phyloP scores from a whole-genome alignment of 139 green algal species.

The Dunaliella primolecta region DNA sequence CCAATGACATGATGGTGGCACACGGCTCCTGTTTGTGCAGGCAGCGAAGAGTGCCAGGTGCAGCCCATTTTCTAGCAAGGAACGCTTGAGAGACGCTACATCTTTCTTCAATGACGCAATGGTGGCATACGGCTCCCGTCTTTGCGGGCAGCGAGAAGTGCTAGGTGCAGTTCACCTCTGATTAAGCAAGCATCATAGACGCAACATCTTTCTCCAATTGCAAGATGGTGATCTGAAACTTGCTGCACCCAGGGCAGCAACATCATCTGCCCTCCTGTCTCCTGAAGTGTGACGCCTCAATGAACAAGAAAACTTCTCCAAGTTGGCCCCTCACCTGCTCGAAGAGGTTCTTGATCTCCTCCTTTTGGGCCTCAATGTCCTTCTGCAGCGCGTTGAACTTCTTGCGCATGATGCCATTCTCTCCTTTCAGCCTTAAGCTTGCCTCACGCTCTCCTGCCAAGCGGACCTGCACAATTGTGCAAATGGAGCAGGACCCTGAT shows the following conservation, averaged over 20 bases:
- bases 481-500: too few species aligned
- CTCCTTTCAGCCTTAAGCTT: slow-evolving; percentile 78
- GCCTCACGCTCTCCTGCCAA: slow-evolving; percentile 60
- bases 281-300: too few species aligned
- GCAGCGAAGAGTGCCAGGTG: too few species aligned
- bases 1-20: slow-evolving; percentile 52
- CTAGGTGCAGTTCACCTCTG: too few species aligned
- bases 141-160: too few species aligned
- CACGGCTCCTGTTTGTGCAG: slow-evolving; percentile 33
- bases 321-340: slow-evolving; percentile 54
- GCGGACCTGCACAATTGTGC: slow-evolving; percentile 7
- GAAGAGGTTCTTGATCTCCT: slow-evolving; percentile 78
- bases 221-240: slow-evolving; percentile 44
- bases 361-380: slow-evolving; percentile 78
- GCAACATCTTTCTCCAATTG: slow-evolving; percentile 80
- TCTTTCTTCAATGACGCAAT: slow-evolving; percentile 75
- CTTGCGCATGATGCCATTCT: slow-evolving; percentile 95
- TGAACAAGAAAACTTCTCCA: too few species aligned
- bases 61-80: too few species aligned
- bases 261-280: too few species aligned
- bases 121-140: slow-evolving; percentile 41
- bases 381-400: slow-evolving; percentile 79
- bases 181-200: slow-evolving; percentile 65
- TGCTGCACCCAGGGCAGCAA: too few species aligned
- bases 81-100: slow-evolving; percentile 70